These are phyloP conservation scores for Quercus tomentella DNA, from an alignment of 331 rosid species.

Conservation along the genomic window DNA sequence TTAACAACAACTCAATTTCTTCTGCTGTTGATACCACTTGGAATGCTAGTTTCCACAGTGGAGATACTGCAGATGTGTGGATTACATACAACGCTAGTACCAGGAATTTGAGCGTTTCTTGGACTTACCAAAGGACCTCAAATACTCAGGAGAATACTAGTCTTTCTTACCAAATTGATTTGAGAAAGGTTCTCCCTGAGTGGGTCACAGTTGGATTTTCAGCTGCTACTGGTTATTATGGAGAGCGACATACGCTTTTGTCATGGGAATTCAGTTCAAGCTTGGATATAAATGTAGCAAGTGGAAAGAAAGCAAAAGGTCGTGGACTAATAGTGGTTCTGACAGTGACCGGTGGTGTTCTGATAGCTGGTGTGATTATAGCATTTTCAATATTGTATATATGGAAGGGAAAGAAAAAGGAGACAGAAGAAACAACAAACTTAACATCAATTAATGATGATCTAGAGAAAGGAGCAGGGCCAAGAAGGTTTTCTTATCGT, in stretches of 20 bases:
- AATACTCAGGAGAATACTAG: conserved; percentile 7
- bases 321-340: background rate
- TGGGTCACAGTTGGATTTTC: conserved; percentile 29
- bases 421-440: background rate
- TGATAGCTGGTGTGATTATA: background rate
- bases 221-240: background rate
- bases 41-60: conserved; percentile 30
- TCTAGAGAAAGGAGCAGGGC: conserved; percentile 20
- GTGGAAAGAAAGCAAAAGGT: background rate
- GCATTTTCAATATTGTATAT: background rate
- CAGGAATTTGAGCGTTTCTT: conserved; percentile 11
- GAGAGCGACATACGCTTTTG: background rate
- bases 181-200: conserved; percentile 24
- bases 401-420: background rate
- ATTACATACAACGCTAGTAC: conserved; percentile 9
- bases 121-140: conserved; percentile 9
- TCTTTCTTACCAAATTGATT: conserved; percentile 21
- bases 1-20: conserved; percentile 18
- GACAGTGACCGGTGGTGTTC: background rate
- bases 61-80: conserved; percentile 13
- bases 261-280: conserved; percentile 37
- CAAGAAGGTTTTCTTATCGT: conserved; percentile 18
- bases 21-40: background rate
- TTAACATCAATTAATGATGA: conserved; percentile 10
- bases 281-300: background rate